Conservation (phyloP, 176 grass and related monocot species). For the Cenchrus americanus region DNA sequence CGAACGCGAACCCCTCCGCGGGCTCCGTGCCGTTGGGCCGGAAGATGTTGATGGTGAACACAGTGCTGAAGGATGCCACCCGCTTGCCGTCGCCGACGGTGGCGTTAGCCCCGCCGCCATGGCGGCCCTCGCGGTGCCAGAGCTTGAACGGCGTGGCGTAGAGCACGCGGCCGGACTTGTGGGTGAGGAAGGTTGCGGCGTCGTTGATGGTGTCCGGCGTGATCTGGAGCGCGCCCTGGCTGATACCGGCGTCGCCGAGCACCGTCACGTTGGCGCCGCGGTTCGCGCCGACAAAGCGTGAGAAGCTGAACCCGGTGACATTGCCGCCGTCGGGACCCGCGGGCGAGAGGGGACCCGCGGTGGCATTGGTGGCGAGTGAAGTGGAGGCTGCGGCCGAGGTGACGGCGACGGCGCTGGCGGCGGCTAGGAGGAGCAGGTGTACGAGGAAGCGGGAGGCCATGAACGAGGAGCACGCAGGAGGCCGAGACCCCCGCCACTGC, state of each 20-base stretch:
- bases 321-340: neutral
- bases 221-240: conserved; percentile 70
- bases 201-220: conserved; percentile 65
- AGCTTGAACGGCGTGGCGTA: conserved; percentile 48
- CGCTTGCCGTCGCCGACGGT: neutral
- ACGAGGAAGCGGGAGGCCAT: conserved; percentile 53
- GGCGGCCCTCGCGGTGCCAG: conserved; percentile 41
- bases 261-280: conserved; percentile 43
- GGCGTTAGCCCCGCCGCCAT: neutral
- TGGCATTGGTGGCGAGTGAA: conserved; percentile 49
- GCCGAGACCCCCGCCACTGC: neutral
- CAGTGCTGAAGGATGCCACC: conserved; percentile 73
- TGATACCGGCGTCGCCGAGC: conserved; percentile 42
- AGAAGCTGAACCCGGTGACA: conserved; percentile 45
- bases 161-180: conserved; percentile 75
- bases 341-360: neutral
- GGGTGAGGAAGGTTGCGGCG: conserved; percentile 35
- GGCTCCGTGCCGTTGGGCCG: conserved; percentile 26
- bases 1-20: conserved; percentile 80
- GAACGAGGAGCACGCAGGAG: neutral
- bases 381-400: conserved; percentile 1
- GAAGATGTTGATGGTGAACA: conserved; percentile 76
- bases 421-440: conserved; percentile 28
- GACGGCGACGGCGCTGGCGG: neutral
- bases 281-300: conserved; percentile 20